Base-by-base conservation (phyloP, 2,329 filamentous ascomycete species). In the Ophiosphaerella korrae region DNA sequence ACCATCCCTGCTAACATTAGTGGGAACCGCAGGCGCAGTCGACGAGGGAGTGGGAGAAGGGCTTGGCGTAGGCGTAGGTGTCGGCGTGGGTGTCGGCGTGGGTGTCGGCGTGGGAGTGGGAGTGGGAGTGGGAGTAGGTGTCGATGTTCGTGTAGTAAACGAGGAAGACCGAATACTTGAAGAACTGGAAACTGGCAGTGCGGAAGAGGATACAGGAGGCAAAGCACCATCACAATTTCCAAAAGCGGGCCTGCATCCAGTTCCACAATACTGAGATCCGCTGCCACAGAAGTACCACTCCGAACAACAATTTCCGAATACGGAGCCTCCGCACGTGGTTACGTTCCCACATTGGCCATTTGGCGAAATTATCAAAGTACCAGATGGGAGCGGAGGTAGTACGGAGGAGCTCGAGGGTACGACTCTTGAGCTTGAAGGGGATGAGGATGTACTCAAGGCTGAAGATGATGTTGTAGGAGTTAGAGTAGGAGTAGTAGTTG, bases 331-430 rank as follows among this genome's bases (percentile, higher is more conserved):
- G 46, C 66, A 69, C 2, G 66, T 69, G n/a, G 66, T 69, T 6
- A 48, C 44, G 36, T 68, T 69, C 35, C 66, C 64, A 46, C 66
- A 69, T 39, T 62, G 60, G 11, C 66, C 64, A 46, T 67, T 69
- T 3, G 53, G 43, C 5, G 63, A 66, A 12, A 63, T 42, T 36
- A 67, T 56, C 5, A 68, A 42, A 2, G 50, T 59, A 32, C 64
- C 64, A 0, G 66, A 62, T 3, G 66, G 64, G 8, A 65, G 45
- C 9, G 66, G 63, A 12, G 66, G 63, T 12, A 58, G 29, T 8
- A 51, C 50, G 8, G 57, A 57, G 2, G 61, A 61, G 39, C 50
- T 60, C 1, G 54, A 45, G 1, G 50, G 33, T 7, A 45, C 36
- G 11, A 36, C 14, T 2, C 46, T 48, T 13, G 57, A 55, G 29